Evolutionary conservation across 306 rosid genomes (phyloP), one percentile per base, ranked within the genome.

Genomic region (Vigna nakashimae): DNA sequence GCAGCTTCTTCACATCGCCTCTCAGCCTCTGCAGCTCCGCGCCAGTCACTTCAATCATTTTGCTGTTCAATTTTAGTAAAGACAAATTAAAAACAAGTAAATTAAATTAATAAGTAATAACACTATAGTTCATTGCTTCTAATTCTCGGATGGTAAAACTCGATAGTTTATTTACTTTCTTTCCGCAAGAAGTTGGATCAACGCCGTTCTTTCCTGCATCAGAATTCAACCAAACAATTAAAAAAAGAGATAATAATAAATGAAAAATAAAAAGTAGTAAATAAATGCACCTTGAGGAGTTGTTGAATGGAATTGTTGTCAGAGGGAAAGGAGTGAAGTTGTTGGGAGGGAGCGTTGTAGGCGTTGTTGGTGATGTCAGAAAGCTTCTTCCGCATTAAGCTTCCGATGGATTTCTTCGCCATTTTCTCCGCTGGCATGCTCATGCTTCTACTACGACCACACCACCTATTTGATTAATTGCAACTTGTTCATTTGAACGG

Each of bases 301-400:
- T 94, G 91, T 52, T 92, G 93, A 56, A 89, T 69, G 71, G 43
- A 82, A 67, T 70, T 68, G 48, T 83, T 58, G 30, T 84, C 81
- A 8, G 76, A 16, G 17, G 57, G 57, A 28, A 34, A 58, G 78
- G 49, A 64, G 2, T 82, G 4, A 4, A 75, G 82, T 8, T 79
- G 81, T 60, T 83, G 84, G 20, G 60, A 77, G 45, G 38, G 72
- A 58, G 82, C 72, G 65, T 92, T 88, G 12, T 30, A 4, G 34
- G 97, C 3, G 68, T 14, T 90, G 71, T 94, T 90, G 30, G 98
- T 90, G 75, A 92, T 86, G 65, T 94, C 98, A 6, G 97, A 87
- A 11, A 94, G 88, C 74, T 88, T 89, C 83, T 87, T 91, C 55
- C 96, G 84, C 89, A 87, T 82, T 46, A 83, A 74, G 79, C 80